A percentile compares a stretch with the other conserved stretches of the same genome.
Evolutionary conservation across 495 filamentous ascomycete species (phyloP).

Genomic region (Aspergillus sclerotiicarbonarius): DNA sequence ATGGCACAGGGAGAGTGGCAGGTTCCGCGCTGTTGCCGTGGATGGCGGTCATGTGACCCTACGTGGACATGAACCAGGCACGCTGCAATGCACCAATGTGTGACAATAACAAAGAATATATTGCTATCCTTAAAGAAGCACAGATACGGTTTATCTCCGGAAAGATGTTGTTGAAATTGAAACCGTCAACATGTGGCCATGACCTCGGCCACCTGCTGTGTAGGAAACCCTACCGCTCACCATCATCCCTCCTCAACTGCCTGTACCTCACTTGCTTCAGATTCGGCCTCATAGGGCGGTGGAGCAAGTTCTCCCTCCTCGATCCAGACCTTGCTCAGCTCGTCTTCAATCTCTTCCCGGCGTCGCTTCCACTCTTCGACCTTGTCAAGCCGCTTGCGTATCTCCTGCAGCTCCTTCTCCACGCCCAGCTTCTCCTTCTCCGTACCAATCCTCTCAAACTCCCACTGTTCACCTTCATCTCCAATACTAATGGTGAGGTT

Average conservation of each 20-base stretch:
- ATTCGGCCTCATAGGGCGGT: conserved; percentile 34
- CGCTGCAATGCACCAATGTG: not conserved
- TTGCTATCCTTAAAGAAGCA: not conserved
- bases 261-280: conserved; percentile 11
- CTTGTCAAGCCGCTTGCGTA: conserved; percentile 73
- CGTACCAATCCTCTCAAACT: conserved; percentile 89
- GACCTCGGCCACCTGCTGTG: not conserved
- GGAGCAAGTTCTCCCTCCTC: conserved; percentile 41
- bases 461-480: conserved; percentile 66
- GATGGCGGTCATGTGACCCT: conserved; percentile 10
- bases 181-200: not conserved
- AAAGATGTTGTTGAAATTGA: not conserved
- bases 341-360: conserved; percentile 69
- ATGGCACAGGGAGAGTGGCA: not conserved
- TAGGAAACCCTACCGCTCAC: not conserved
- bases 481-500: conserved; percentile 80
- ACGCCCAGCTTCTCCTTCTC: conserved; percentile 87
- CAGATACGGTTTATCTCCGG: not conserved
- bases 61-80: not conserved
- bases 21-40: not conserved
- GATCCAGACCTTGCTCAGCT: conserved; percentile 63
- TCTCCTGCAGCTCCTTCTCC: conserved; percentile 80
- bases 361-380: conserved; percentile 82
- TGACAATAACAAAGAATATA: not conserved
- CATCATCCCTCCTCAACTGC: not conserved